Evolutionary conservation across 2,329 filamentous ascomycete genomes (phyloP).

Genomic region (Colletotrichum limetticola): DNA sequence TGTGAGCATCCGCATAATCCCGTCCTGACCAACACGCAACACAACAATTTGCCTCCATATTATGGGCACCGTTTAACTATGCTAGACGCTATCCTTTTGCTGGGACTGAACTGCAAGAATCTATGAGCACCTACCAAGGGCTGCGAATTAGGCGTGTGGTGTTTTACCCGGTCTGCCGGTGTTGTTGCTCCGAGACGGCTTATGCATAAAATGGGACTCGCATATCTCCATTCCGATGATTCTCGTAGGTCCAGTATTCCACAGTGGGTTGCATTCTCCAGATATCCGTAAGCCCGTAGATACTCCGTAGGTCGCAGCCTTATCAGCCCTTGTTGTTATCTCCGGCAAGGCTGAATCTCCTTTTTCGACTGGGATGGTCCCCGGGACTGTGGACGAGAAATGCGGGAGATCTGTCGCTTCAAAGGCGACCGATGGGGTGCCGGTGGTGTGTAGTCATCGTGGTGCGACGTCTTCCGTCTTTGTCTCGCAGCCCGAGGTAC

Average conservation of each 20-base stretch:
- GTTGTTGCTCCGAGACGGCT: not conserved
- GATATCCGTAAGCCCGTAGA: not conserved
- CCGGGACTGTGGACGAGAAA: not conserved
- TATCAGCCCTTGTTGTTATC: not conserved
- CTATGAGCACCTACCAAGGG: not conserved
- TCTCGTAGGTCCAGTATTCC: not conserved
- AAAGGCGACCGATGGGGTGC: slow-evolving; percentile 1
- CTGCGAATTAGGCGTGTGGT: not conserved
- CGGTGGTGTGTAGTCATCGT: not conserved
- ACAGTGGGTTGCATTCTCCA: not conserved
- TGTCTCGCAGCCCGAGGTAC: slow-evolving; percentile 7
- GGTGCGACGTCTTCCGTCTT: slow-evolving; percentile 22
- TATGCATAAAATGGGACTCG: not conserved
- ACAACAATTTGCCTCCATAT: not conserved
- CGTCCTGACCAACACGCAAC: not conserved
- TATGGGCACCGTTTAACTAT: not conserved
- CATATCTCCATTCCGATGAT: not conserved
- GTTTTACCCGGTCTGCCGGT: not conserved
- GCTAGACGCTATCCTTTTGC: not conserved
- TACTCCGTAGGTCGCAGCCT: not conserved
- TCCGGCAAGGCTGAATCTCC: slow-evolving; percentile 27
- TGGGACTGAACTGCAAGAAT: not conserved
- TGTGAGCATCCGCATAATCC: slow-evolving; percentile 2
- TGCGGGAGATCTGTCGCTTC: slow-evolving; percentile 27
- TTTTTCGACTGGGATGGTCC: slow-evolving; percentile 13